Base-by-base conservation (phyloP, 768 basidiomycete species). In the Sarcodon aspratus region DNA sequence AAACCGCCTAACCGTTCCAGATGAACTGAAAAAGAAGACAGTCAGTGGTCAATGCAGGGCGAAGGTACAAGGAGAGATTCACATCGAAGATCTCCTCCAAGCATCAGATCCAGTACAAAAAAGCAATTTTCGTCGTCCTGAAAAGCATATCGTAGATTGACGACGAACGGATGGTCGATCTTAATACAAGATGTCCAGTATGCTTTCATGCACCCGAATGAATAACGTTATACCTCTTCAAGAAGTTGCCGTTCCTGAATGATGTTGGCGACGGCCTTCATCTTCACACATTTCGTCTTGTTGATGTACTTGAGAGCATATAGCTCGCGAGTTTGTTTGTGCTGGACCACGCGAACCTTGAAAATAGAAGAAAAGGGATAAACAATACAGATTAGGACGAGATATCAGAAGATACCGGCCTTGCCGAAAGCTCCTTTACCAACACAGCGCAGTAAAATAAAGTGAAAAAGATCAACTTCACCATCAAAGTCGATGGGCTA, bases 251-350 rank as follows among this genome's bases (percentile, higher is more conserved):
- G 80, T 63, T 99, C 96, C 63, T 98, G 96, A 45, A 99, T 82
- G 61, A 99, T 91, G 62, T 99, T 97, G 18, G 90, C 82, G 35
- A 98, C 93, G 1, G 94, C 94, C 60, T 93, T 94, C 92, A 96
- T 96, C 73, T 94, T 94, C 53, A 96, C 92, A 57, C 87, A 96
- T 73, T 95, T 94, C 37, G 86, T 64, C 66, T 99, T 99, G 73
- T 98, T 98, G 68, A 99, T 99, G 69, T 99, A 99, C 66, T 99
- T 99, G 65, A 99, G 80, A 6, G 96, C 96, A 59, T 93, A 97
- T 42, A 99, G 75, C 13, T 92, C 86, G 53, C 90, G 85, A n/a
- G 92, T 88, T 65, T 97, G 90, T 63, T 97, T 99, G 71, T 98
- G 96, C 66, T 99, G 95, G 7, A 99, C 96, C 52, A 99, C 95